Percentiles rank a stretch among this genome's conserved stretches.
phyloP scores from a whole-genome alignment of 208 protist genomes.

The Leishmania guyanensis region DNA sequence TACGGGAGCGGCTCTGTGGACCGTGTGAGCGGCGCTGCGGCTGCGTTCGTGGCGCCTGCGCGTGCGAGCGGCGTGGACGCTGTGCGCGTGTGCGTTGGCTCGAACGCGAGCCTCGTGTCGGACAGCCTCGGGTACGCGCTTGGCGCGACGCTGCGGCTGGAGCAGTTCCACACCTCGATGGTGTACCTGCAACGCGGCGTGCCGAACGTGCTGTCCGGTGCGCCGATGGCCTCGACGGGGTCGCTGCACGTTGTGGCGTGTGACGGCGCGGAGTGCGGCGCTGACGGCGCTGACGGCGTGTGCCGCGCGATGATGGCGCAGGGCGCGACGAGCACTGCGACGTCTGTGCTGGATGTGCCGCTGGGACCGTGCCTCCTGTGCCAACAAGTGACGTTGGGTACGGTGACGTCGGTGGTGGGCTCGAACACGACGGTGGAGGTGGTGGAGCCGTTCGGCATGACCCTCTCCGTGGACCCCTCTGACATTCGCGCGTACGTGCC shows the following conservation, averaged over 20 bases:
- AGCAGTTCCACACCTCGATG: slow-evolving; percentile 40
- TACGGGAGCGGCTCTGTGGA: slow-evolving; percentile 42
- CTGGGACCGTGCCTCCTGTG: slow-evolving; percentile 58
- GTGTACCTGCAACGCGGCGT: slow-evolving; percentile 34
- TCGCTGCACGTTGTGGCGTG: slow-evolving; percentile 16
- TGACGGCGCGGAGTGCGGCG: slow-evolving; percentile 25
- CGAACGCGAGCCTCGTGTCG: slow-evolving; percentile 15
- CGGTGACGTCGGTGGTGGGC: slow-evolving; percentile 20
- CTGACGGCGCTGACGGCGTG: slow-evolving; percentile 19
- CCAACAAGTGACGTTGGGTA: slow-evolving; percentile 31
- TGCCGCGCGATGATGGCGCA: slow-evolving; percentile 9
- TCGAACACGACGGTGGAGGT: slow-evolving; percentile 42
- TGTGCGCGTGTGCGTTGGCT: slow-evolving; percentile 29
- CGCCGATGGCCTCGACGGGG: slow-evolving; percentile 19
- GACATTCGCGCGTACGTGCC: slow-evolving; percentile 43
- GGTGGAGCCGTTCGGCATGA: slow-evolving; percentile 40
- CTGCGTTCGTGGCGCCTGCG: slow-evolving; percentile 30
- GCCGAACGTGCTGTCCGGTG: slow-evolving; percentile 37
- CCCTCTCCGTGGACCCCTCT: slow-evolving; percentile 19
- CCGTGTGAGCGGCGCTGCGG: slow-evolving; percentile 6
- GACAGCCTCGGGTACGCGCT: slow-evolving; percentile 32
- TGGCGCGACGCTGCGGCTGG: slow-evolving; percentile 27
- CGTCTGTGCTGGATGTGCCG: slow-evolving; percentile 16
- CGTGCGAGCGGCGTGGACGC: slow-evolving; percentile 1
- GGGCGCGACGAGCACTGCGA: slow-evolving; percentile 4